phyloP scores from a whole-genome alignment of 495 filamentous ascomycete genomes.

The Xylaria cubensis region DNA sequence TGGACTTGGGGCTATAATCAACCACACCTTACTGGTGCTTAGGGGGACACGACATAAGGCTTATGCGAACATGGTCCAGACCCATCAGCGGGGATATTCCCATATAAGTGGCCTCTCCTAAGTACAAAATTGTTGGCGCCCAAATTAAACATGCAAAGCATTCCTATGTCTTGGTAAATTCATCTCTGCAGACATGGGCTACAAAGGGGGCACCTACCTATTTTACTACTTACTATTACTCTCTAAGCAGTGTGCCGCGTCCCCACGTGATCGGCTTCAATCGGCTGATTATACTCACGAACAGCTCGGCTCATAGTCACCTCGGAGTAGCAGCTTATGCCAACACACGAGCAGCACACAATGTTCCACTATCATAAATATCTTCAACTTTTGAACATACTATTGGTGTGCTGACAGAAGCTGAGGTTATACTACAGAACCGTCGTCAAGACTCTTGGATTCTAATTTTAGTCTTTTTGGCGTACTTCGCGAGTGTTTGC shows the following conservation, averaged over 20 bases:
- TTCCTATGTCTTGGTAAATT: background rate
- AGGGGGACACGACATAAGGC: background rate
- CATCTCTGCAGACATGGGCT: background rate
- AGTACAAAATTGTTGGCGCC: background rate
- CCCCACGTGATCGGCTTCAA: background rate
- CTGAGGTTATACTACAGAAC: background rate
- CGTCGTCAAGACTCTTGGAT: no score
- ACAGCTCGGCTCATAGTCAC: background rate
- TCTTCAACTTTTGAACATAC: background rate
- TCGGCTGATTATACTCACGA: background rate
- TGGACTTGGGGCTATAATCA: background rate
- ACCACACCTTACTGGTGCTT: background rate
- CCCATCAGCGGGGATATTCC: background rate
- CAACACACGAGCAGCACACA: background rate
- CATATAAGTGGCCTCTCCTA: background rate
- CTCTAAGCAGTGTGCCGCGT: background rate
- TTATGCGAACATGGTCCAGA: background rate
- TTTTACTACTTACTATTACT: background rate
- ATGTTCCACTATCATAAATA: background rate
- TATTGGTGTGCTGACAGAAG: background rate
- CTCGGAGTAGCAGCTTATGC: background rate
- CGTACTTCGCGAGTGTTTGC: no score
- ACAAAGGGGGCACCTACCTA: background rate
- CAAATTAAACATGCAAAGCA: background rate
- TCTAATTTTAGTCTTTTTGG: no score